Conservation (phyloP, 169 alveolate genomes). For the Plasmodium blacklocki region DNA sequence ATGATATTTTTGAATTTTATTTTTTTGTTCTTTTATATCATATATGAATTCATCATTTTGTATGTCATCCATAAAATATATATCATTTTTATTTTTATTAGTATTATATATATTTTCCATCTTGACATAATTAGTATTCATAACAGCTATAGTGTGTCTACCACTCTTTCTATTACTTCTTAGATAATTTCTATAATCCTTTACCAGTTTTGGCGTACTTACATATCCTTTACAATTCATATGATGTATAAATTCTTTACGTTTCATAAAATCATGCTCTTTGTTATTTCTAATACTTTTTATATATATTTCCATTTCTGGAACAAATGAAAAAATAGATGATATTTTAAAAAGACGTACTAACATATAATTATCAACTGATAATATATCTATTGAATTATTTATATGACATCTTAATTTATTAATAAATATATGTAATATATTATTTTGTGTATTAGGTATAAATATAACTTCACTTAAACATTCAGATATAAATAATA, state of each 20-base stretch:
- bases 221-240: background rate
- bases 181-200: background rate
- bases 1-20: no score
- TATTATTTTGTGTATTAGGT: conserved; percentile 51
- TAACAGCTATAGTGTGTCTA: background rate
- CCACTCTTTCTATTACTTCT: background rate
- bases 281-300: background rate
- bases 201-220: background rate
- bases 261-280: background rate
- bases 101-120: background rate
- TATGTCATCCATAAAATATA: no score
- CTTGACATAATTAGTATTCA: background rate
- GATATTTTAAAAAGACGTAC: conserved; percentile 42
- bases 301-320: conserved; percentile 33
- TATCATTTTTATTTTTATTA: no score
- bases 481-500: conserved; percentile 56
- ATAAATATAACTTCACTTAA: conserved; percentile 46
- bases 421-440: conserved; percentile 43
- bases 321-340: conserved; percentile 63
- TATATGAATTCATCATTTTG: no score
- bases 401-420: conserved; percentile 43
- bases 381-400: background rate
- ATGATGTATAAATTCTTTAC: no score
- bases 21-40: no score
- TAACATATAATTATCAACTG: conserved; percentile 24